Conservation (phyloP, 73 alveolate genomes). For the Uronychia binucleata region DNA sequence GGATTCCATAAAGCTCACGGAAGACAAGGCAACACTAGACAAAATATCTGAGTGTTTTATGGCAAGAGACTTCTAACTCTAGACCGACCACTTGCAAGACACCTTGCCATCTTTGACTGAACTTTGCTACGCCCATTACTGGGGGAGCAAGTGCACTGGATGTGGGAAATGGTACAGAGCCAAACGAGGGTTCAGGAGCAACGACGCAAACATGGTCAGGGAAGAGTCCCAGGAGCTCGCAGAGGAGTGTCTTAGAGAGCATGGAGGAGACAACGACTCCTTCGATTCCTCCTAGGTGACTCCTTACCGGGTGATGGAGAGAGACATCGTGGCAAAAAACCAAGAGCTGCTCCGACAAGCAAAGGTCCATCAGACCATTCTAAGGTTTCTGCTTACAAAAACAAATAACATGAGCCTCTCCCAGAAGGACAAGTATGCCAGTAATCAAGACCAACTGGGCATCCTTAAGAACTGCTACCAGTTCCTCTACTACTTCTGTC, state of each 20-base stretch:
- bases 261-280: not conserved
- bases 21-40: not conserved
- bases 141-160: not conserved
- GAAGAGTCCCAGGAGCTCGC: not conserved
- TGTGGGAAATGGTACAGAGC: not conserved
- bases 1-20: not conserved
- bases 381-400: not conserved
- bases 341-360: constrained; percentile 1
- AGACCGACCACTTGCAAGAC: not conserved
- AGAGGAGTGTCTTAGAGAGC: not conserved
- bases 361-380: not conserved
- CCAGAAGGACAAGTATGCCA: not conserved
- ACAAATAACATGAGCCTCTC: not conserved
- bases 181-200: not conserved
- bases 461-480: not conserved
- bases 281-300: not conserved
- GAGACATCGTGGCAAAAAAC: constrained; percentile 2
- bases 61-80: too few relatives aligned
- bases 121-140: not conserved
- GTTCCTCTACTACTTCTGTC: constrained; percentile 9
- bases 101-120: not conserved
- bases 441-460: not conserved
- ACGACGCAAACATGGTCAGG: not conserved
- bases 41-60: not conserved
- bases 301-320: not conserved